Evolutionary conservation across 2,329 filamentous ascomycete species (phyloP), one percentile per base, ranked within the genome.

Genomic region (Chaetomiaceae sp.): DNA sequence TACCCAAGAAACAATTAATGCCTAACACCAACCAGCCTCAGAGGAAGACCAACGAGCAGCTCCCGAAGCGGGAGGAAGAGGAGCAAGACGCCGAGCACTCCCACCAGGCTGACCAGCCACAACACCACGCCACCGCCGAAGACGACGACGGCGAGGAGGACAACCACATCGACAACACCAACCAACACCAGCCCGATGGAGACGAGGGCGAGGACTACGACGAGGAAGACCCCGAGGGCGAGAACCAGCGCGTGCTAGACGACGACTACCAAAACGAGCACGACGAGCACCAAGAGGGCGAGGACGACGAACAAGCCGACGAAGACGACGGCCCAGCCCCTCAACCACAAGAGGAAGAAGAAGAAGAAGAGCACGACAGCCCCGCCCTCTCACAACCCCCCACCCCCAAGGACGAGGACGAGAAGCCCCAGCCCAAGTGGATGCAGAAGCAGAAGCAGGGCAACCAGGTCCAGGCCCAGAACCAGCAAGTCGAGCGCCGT

Each of bases 351-450:
- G 51, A 61, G 39, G 50, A 59, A 14, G 38, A 57, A 17, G 54
- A 53, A 3, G 46, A 61, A 22, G 51, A 62, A 17, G 57, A 60
- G 17, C 57, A 64, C 17, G 38, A 60, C 12, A 64, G 64, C 4
- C 64, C 64, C 0, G 47, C 60, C 0, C 62, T 64, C 1, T 67
- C 65, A 3, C 63, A 66, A 52, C 66, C 67, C 0, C 55, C 66
- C 25, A 69, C 67, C 0, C 67, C 66, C 47, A 64, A 65, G 45
- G 64, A 66, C 47, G 63, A 68, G 25, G 64, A 67, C 27, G 64
- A 67, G 47, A 62, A 67, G 51, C 62, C 65, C 12, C 64, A 69
- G 55, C 64, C 65, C 23, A 64, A 63, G 58, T 66, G 63, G 56
- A 64, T 66, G 62, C 56, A 66, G 47, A 59, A 67, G 54, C 60